A percentile compares a stretch with the other conserved stretches of the same genome.
phyloP scores from a whole-genome alignment of 352 stramenopile genomes.

The Pythium vanterpoolii region DNA sequence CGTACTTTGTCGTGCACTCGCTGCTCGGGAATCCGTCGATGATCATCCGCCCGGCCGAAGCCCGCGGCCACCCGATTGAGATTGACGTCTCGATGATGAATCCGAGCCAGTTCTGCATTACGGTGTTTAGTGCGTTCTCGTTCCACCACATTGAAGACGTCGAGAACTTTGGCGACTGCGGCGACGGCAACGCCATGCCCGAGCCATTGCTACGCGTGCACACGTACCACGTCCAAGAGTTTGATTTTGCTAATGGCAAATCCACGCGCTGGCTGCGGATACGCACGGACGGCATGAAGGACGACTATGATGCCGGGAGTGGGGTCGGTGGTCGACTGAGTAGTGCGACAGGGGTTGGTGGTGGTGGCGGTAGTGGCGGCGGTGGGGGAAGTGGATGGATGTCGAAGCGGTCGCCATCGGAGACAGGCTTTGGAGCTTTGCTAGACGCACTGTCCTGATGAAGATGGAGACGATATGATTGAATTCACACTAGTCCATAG shows the following conservation, averaged over 20 bases:
- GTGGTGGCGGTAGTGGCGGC: background rate
- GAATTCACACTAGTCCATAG: too few species aligned
- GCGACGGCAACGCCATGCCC: constrained; percentile 35
- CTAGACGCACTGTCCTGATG: constrained; percentile 32
- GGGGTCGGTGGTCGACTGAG: background rate
- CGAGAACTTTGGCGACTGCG: constrained; percentile 54
- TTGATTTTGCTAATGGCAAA: constrained; percentile 69
- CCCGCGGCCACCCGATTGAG: constrained; percentile 64
- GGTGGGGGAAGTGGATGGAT: constrained; percentile 10
- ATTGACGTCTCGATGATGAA: constrained; percentile 58
- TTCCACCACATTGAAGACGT: constrained; percentile 81
- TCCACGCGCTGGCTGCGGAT: constrained; percentile 67
- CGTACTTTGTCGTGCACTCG: constrained; percentile 77
- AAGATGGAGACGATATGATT: too few species aligned
- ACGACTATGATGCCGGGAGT: constrained; percentile 22
- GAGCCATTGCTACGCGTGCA: constrained; percentile 60
- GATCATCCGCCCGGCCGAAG: constrained; percentile 73
- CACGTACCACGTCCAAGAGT: constrained; percentile 76
- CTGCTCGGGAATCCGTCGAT: constrained; percentile 65
- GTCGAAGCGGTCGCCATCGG: constrained; percentile 24
- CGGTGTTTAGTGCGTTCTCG: constrained; percentile 70
- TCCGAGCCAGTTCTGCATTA: constrained; percentile 68
- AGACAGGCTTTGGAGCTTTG: constrained; percentile 31
- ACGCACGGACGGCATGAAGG: constrained; percentile 53
- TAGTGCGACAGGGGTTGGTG: background rate